Conservation (phyloP, 164 flowering plant species). For the Stephania japonica region DNA sequence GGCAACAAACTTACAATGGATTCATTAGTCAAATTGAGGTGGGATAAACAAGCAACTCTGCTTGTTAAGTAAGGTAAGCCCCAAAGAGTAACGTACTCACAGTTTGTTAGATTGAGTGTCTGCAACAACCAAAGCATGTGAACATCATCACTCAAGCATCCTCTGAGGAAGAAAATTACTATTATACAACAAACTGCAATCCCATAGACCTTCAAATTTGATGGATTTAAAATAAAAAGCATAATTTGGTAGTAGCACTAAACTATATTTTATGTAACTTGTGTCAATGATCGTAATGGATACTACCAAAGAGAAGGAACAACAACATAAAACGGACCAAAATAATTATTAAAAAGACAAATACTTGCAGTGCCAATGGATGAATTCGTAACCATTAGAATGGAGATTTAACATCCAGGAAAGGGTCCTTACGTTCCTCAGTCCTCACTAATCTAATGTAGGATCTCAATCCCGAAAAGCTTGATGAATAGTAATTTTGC, state of each 20-base stretch:
- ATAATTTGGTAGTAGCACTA: neutral
- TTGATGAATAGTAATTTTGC: too few relatives aligned
- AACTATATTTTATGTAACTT: too few relatives aligned
- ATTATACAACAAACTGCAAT: neutral
- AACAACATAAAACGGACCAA: too few relatives aligned
- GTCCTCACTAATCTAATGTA: too few relatives aligned
- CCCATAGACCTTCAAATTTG: neutral
- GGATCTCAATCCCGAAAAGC: too few relatives aligned
- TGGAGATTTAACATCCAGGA: too few relatives aligned
- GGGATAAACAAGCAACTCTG: conserved; percentile 38
- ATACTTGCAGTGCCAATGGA: too few relatives aligned
- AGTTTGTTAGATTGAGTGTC: conserved; percentile 72
- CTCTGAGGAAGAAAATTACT: neutral
- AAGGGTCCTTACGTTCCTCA: too few relatives aligned
- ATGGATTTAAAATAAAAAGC: neutral
- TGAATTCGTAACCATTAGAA: too few relatives aligned
- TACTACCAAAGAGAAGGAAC: too few relatives aligned
- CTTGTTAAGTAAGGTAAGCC: conserved; percentile 61
- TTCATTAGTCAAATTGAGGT: conserved; percentile 58
- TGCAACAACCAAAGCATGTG: conserved; percentile 23
- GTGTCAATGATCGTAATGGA: neutral
- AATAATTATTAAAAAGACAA: too few relatives aligned
- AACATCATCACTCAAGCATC: neutral
- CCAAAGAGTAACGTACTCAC: conserved; percentile 49
- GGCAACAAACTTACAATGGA: conserved; percentile 45